Percentiles rank a stretch among this genome's conserved stretches.
Conservation (phyloP, 345 rosid species). For the Mangifera indica region DNA sequence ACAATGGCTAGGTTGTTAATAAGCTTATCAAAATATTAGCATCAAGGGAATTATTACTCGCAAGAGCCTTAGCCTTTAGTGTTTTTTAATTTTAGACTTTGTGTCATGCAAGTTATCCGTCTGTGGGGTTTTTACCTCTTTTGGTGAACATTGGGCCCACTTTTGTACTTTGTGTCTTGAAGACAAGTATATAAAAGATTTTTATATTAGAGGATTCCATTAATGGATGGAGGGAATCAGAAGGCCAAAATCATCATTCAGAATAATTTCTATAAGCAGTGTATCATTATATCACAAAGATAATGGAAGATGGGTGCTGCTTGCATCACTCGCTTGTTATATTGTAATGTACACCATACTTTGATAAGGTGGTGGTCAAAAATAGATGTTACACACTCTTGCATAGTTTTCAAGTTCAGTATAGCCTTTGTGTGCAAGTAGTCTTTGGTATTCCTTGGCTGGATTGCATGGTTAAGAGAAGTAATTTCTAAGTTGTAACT, state of each 20-base stretch:
- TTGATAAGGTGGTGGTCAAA: background rate
- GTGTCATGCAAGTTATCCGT: too few species aligned
- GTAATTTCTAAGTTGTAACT: conserved; percentile 1
- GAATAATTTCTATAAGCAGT: background rate
- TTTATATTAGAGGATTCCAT: background rate
- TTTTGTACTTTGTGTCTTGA: too few species aligned
- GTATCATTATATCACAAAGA: background rate
- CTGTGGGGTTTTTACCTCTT: too few species aligned
- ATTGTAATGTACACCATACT: background rate
- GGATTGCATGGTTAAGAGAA: background rate
- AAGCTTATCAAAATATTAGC: background rate
- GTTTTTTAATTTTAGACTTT: background rate
- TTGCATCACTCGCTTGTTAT: background rate
- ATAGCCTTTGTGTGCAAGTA: background rate
- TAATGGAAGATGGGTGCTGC: background rate
- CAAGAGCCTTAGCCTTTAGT: background rate
- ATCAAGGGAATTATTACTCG: background rate
- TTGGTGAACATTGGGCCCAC: too few species aligned
- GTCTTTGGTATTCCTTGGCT: background rate
- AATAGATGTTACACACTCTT: conserved; percentile 4
- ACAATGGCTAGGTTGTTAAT: background rate
- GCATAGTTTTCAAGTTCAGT: background rate
- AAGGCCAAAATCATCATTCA: background rate
- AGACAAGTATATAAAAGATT: too few species aligned
- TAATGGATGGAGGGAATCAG: background rate